Evolutionary conservation across 441 rosid genomes (phyloP).

Genomic region (Adansonia rubrostipa): DNA sequence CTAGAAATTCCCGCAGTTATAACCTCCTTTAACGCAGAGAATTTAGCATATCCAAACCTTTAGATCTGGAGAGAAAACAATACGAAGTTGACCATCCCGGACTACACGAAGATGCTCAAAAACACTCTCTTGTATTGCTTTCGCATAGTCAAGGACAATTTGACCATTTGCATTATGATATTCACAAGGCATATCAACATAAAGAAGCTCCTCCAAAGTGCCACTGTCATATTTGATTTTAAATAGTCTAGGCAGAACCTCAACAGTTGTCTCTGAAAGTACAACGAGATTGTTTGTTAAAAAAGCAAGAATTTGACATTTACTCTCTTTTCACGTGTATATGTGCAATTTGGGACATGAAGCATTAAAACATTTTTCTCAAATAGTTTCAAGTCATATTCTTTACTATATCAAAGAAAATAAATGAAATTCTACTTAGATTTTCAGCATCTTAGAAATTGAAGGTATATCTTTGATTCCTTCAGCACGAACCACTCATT

Average conservation of each 20-base stretch:
- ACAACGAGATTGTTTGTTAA: neutral
- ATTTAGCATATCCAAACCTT: conserved; percentile 36
- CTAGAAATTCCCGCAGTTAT: conserved; percentile 15
- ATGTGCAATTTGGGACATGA: conserved; percentile 6
- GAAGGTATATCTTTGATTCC: neutral
- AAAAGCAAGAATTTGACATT: conserved; percentile 17
- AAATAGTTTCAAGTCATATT: neutral
- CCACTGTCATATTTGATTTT: conserved; percentile 58
- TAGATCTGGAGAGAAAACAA: conserved; percentile 48
- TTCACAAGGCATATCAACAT: conserved; percentile 50
- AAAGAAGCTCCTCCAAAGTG: conserved; percentile 50
- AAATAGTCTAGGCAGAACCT: conserved; percentile 52
- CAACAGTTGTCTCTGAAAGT: conserved; percentile 46
- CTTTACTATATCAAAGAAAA: neutral
- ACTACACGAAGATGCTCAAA: conserved; percentile 58
- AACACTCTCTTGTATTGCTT: conserved; percentile 53
- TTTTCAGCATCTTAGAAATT: neutral
- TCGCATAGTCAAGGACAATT: conserved; percentile 49
- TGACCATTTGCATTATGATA: conserved; percentile 42
- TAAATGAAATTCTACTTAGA: conserved; percentile 10
- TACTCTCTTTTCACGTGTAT: neutral
- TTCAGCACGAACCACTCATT: conserved; percentile 11
- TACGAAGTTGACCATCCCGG: conserved; percentile 52
- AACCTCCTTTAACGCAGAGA: neutral
- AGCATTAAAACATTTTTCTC: neutral